These are phyloP conservation scores for Elsinoe necatrix DNA, from an alignment of 2,329 filamentous ascomycete genomes.

Conservation along the genomic window DNA sequence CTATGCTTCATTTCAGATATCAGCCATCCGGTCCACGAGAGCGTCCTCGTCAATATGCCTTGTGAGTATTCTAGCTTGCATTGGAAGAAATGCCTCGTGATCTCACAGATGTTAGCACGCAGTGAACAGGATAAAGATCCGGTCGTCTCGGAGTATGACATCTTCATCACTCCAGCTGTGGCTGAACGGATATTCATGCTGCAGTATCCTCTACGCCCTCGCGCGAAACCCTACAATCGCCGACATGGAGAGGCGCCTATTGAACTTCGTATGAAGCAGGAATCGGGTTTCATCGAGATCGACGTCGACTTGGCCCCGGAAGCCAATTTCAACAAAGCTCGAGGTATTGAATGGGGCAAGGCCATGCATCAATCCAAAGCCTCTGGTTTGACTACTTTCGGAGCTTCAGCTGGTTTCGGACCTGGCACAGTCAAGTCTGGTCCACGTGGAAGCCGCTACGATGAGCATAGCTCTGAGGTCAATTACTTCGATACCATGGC, in stretches of 20 bases:
- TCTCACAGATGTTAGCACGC: neutral
- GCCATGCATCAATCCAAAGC: conserved; percentile 50
- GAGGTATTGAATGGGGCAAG: conserved; percentile 76
- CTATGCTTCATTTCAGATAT: no score
- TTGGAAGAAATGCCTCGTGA: neutral
- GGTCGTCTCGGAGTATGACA: conserved; percentile 57
- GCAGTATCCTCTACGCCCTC: conserved; percentile 74
- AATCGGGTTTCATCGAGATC: conserved; percentile 77
- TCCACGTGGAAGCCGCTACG: conserved; percentile 25
- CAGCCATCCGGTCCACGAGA: no score
- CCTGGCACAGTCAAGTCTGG: conserved; percentile 22
- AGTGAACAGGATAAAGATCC: conserved; percentile 35
- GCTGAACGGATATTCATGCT: conserved; percentile 57
- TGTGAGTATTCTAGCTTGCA: no score
- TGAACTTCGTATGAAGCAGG: conserved; percentile 72
- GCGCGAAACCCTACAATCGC: conserved; percentile 55
- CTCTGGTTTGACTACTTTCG: conserved; percentile 35
- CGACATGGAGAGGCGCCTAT: conserved; percentile 50
- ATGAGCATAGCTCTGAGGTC: conserved; percentile 39
- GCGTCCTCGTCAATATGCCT: conserved; percentile 13
- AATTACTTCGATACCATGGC: conserved; percentile 59
- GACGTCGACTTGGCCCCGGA: conserved; percentile 75
- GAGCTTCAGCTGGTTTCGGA: conserved; percentile 40
- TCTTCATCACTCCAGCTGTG: conserved; percentile 76
- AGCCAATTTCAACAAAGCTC: conserved; percentile 70